Evolutionary conservation across 768 basidiomycete species (phyloP).

Genomic region (Lactarius trivialis): DNA sequence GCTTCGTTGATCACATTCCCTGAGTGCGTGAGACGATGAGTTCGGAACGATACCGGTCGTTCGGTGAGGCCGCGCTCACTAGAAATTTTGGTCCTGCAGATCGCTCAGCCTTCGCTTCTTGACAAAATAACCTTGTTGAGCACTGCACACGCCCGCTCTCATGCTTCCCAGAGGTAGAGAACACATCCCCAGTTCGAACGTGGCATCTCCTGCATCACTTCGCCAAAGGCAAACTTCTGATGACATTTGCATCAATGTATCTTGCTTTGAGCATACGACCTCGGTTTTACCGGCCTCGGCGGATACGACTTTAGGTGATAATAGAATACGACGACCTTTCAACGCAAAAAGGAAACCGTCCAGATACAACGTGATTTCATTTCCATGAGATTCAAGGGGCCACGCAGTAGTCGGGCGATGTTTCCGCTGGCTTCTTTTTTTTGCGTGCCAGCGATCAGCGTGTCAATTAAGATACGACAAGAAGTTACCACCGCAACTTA

Average conservation of each 20-base stretch:
- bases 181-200: not conserved
- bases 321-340: not conserved
- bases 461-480: not conserved
- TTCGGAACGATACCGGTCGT: slow-evolving; percentile 1
- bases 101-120: not conserved
- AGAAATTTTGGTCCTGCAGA: not conserved
- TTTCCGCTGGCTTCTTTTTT: not conserved
- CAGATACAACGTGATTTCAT: not conserved
- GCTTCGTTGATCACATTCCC: not conserved
- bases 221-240: not conserved
- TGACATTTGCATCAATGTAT: not conserved
- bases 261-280: not conserved
- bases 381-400: not conserved
- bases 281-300: not conserved
- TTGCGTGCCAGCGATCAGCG: not conserved
- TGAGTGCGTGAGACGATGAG: slow-evolving; percentile 1
- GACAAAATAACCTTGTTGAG: not conserved
- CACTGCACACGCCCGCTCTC: not conserved
- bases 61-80: not conserved
- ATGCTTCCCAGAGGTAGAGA: not conserved
- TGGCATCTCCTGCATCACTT: not conserved
- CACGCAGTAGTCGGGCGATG: not conserved
- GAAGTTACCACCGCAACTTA: not conserved
- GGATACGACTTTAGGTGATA: not conserved
- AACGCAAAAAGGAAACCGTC: not conserved